phyloP scores from a whole-genome alignment of 768 basidiomycete genomes.

The Sporobolomyces roseus region DNA sequence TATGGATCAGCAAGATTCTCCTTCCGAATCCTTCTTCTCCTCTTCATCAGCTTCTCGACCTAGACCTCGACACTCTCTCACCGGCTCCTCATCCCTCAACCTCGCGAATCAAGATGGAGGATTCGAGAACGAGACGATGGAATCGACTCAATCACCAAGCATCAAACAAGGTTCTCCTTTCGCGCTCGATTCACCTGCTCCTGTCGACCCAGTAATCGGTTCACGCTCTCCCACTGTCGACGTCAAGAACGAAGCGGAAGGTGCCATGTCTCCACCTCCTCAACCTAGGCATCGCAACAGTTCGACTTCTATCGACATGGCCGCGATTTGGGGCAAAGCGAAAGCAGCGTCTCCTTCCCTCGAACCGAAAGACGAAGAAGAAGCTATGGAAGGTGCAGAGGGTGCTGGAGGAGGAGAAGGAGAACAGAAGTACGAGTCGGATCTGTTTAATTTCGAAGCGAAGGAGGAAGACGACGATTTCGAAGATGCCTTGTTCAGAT shows the following conservation, averaged over 20 bases:
- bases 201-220: background rate
- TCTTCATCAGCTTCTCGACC: too few relatives aligned
- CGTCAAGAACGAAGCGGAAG: background rate
- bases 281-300: slow-evolving; percentile 15
- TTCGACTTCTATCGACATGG: slow-evolving; percentile 41
- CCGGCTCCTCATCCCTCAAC: slow-evolving; percentile 14
- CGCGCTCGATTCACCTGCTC: background rate
- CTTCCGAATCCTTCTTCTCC: slow-evolving; percentile 8
- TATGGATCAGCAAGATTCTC: background rate
- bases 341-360: slow-evolving; percentile 34
- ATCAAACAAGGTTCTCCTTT: slow-evolving; percentile 2
- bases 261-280: slow-evolving; percentile 24
- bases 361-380: slow-evolving; percentile 7
- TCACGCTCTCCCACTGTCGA: background rate
- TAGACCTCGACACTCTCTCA: background rate
- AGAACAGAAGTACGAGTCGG: too few relatives aligned
- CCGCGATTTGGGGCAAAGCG: slow-evolving; percentile 42
- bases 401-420: background rate
- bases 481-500: slow-evolving; percentile 70
- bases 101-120: background rate
- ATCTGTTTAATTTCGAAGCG: slow-evolving; percentile 2
- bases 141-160: background rate
- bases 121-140: background rate
- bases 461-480: slow-evolving; percentile 67
- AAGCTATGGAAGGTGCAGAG: background rate